These are phyloP conservation scores for Leishmania mexicana DNA, from an alignment of 208 protist species.

Conservation along the genomic window DNA sequence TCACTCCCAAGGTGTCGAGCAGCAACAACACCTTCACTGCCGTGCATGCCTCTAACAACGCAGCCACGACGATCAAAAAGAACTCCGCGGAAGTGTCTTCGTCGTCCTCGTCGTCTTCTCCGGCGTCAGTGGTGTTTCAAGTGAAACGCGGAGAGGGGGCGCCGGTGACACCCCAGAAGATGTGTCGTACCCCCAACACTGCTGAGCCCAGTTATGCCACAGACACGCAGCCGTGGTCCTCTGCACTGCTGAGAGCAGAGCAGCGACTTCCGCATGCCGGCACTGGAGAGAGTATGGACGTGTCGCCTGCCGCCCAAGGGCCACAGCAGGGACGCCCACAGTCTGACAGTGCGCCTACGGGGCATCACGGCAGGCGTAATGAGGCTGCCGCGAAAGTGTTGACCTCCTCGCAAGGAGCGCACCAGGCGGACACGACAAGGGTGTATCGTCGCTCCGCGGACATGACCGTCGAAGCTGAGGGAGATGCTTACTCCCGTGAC, in stretches of 20 bases:
- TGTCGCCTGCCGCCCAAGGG: not conserved
- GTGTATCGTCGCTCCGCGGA: not conserved
- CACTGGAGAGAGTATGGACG: not conserved
- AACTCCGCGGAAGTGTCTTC: not conserved
- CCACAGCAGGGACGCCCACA: not conserved
- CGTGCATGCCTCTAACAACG: constrained; percentile 17
- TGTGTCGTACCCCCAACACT: not conserved
- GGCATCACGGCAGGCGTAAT: not conserved
- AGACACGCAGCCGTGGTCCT: constrained; percentile 33
- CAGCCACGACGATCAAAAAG: not conserved
- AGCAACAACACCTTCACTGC: constrained; percentile 17
- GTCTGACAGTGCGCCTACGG: not conserved
- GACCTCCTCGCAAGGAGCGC: not conserved
- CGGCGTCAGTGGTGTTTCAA: not conserved
- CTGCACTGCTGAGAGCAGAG: constrained; percentile 17
- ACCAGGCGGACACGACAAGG: not conserved
- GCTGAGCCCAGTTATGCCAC: constrained; percentile 6
- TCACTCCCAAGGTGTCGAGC: not conserved
- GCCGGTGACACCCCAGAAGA: not conserved
- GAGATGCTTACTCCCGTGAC: not conserved
- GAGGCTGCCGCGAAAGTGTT: not conserved
- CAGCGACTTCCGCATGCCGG: constrained; percentile 11
- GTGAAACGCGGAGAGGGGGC: not conserved
- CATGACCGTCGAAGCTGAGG: not conserved
- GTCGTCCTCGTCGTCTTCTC: not conserved